phyloP scores from a whole-genome alignment of 345 rosid genomes.

The Lenwebbia sp. region DNA sequence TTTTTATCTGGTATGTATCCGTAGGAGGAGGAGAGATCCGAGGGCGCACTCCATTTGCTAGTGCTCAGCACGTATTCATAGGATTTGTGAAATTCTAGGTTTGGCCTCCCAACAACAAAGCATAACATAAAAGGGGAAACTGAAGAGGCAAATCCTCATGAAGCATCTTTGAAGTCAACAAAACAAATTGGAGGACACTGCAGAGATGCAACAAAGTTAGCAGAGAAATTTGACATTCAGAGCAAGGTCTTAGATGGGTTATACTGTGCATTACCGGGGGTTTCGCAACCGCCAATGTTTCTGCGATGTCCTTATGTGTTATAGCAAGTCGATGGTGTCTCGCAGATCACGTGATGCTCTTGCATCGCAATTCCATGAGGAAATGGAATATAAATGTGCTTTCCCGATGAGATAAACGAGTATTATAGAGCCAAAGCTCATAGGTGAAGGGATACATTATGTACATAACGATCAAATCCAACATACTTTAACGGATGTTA shows the following conservation, averaged over 20 bases:
- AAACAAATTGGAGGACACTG: not conserved
- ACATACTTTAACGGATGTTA: not conserved
- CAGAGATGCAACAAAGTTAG: not conserved
- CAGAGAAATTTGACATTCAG: not conserved
- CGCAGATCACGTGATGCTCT: not conserved
- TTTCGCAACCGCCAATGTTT: not conserved
- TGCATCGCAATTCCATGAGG: not conserved
- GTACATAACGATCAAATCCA: not conserved
- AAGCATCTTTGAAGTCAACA: not conserved
- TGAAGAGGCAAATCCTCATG: not conserved
- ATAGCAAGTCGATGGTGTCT: not conserved
- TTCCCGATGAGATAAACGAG: fast-evolving
- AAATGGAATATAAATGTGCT: not conserved
- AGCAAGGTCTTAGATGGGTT: not conserved
- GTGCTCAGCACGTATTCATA: not conserved
- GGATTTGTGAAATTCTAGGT: not conserved
- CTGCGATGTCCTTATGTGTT: not conserved
- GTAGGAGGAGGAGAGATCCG: not conserved
- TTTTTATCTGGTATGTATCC: not conserved
- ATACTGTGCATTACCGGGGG: not conserved
- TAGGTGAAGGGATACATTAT: not conserved
- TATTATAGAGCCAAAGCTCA: not conserved
- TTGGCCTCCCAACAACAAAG: not conserved
- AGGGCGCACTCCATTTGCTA: not conserved
- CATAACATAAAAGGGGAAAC: not conserved